Conservation (phyloP, 768 basidiomycete genomes). For the Tylopilus subfusipes region DNA sequence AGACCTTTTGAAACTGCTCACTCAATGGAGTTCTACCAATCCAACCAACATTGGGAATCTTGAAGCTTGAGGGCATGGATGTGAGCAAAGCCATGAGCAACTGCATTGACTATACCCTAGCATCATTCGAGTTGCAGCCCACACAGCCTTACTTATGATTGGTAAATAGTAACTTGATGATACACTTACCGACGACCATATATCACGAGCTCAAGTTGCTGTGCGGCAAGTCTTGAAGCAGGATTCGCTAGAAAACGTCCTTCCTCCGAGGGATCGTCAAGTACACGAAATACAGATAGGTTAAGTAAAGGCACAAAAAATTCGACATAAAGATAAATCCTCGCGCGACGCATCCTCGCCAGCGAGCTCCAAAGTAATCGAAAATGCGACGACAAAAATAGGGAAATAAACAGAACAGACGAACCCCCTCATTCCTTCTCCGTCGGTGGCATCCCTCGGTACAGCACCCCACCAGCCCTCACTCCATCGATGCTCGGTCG, state of each 20-base stretch:
- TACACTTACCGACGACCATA: too few species aligned
- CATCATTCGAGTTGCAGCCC: too few species aligned
- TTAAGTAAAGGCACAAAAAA: constrained; percentile 8
- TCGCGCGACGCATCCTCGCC: constrained; percentile 17
- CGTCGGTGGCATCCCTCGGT: constrained; percentile 27
- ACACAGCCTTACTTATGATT: too few species aligned
- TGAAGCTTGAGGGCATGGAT: too few species aligned
- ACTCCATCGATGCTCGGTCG: constrained; percentile 64
- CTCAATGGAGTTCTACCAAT: too few species aligned
- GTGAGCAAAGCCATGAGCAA: too few species aligned
- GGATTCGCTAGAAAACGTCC: background rate
- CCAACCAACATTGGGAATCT: too few species aligned
- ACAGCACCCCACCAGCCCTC: constrained; percentile 8
- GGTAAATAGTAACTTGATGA: too few species aligned
- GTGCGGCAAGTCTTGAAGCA: background rate
- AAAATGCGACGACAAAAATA: background rate
- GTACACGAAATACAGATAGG: constrained; percentile 2
- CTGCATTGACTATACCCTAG: too few species aligned
- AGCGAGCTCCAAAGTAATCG: constrained; percentile 14
- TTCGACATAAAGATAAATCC: constrained; percentile 24
- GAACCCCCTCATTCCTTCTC: constrained; percentile 20
- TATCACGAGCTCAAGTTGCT: background rate
- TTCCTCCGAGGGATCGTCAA: background rate
- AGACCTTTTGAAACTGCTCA: too few species aligned
- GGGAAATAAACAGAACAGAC: background rate